Conservation (phyloP, 345 rosid genomes). For the Laguncularia racemosa region DNA sequence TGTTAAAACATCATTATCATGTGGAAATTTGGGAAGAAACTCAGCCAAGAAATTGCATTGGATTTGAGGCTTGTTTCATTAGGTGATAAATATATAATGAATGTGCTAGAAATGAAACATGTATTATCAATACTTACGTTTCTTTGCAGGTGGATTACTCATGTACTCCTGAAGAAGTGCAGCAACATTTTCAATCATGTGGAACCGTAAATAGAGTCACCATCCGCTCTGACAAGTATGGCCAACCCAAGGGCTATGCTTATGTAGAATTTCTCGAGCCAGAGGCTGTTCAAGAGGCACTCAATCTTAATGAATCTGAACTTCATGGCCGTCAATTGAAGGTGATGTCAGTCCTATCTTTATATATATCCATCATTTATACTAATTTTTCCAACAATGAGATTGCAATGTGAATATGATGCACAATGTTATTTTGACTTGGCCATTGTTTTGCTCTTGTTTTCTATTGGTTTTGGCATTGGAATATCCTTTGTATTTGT, state of each 20-base stretch:
- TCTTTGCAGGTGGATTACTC: conserved; percentile 58
- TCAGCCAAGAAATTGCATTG: no score
- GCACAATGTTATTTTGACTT: neutral
- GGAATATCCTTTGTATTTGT: neutral
- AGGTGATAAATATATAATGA: no score
- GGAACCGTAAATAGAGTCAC: conserved; percentile 73
- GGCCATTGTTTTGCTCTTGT: no score
- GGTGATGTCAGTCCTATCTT: conserved; percentile 16
- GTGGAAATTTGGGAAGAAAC: no score
- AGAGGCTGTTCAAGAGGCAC: conserved; percentile 64
- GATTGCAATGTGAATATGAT: neutral
- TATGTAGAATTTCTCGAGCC: conserved; percentile 65
- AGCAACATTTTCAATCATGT: conserved; percentile 70
- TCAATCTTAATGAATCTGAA: conserved; percentile 58
- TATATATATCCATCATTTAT: neutral
- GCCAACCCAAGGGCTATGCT: conserved; percentile 77
- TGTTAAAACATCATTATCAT: no score
- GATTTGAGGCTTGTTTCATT: no score
- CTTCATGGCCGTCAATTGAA: conserved; percentile 69
- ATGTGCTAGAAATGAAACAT: neutral
- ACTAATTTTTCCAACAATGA: neutral
- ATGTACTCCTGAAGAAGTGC: conserved; percentile 76
- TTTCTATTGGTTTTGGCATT: no score
- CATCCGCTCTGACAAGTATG: conserved; percentile 61
- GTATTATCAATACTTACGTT: neutral